Conservation (phyloP, 169 alveolate species). For the Nephromyces sp. region DNA sequence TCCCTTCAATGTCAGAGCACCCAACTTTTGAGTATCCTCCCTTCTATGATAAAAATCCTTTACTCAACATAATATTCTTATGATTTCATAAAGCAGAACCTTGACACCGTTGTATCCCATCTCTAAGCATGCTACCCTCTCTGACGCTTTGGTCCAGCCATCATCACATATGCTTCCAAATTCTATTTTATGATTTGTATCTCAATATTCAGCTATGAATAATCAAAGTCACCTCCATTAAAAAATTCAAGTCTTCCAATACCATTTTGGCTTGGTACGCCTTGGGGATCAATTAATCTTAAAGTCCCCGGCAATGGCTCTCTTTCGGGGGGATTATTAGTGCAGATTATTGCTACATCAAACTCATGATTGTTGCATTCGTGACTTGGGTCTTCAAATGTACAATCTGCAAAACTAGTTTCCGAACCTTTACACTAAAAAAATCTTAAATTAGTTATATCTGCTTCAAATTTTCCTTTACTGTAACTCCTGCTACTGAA, state of each 20-base stretch:
- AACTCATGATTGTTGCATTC: conserved; percentile 53
- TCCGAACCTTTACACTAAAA: conserved; percentile 61
- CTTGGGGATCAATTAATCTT: conserved; percentile 51
- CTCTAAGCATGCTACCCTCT: conserved; percentile 64
- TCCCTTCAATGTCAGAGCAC: conserved; percentile 67
- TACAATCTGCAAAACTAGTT: conserved; percentile 48
- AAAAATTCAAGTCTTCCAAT: conserved; percentile 50
- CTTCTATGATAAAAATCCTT: conserved; percentile 29
- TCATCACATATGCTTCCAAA: conserved; percentile 70
- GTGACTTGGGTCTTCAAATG: conserved; percentile 59
- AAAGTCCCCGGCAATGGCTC: conserved; percentile 54
- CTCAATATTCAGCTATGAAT: neutral
- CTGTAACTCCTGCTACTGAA: conserved; percentile 44
- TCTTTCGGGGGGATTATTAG: conserved; percentile 46
- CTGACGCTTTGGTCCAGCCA: conserved; percentile 61
- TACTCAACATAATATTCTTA: neutral
- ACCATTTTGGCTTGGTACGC: conserved; percentile 44
- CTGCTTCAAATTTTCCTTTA: neutral
- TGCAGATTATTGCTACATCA: conserved; percentile 65
- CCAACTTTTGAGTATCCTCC: conserved; percentile 70
- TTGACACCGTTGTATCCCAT: conserved; percentile 52
- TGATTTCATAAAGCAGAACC: neutral
- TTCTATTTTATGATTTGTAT: conserved; percentile 22
- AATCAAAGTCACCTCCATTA: conserved; percentile 1
- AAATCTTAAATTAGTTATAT: neutral